Evolutionary conservation across 164 flowering plant species (phyloP).

Genomic region (Umbilicus rupestris): DNA sequence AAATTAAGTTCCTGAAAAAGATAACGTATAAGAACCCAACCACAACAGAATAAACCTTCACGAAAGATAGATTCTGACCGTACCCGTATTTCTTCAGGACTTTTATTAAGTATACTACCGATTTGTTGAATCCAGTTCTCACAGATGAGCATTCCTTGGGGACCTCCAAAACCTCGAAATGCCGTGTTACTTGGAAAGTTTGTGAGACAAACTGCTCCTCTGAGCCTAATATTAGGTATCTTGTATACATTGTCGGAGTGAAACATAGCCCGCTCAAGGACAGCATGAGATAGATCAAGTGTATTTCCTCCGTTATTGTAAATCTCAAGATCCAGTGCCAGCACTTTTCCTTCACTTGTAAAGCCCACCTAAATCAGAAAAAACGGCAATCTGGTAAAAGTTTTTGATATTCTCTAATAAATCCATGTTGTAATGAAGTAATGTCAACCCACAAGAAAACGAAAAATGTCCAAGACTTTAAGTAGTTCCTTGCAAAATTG

Average conservation of each 20-base stretch:
- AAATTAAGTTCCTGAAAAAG: slow-evolving; percentile 74
- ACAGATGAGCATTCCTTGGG: slow-evolving; percentile 91
- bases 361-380: slow-evolving; percentile 68
- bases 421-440: slow-evolving; percentile 42
- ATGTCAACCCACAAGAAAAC: not conserved
- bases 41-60: not conserved
- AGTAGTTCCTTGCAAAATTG: not conserved
- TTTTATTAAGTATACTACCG: slow-evolving; percentile 62
- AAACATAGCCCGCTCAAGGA: slow-evolving; percentile 94
- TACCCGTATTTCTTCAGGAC: slow-evolving; percentile 84
- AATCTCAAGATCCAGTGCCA: slow-evolving; percentile 82
- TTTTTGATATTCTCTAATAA: slow-evolving; percentile 76
- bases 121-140: slow-evolving; percentile 95
- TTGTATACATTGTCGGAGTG: slow-evolving; percentile 94
- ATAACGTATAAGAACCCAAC: not conserved
- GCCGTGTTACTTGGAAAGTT: slow-evolving; percentile 93
- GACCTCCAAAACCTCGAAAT: slow-evolving; percentile 97
- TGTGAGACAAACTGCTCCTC: slow-evolving; percentile 82
- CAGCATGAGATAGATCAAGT: slow-evolving; percentile 63
- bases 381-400: slow-evolving; percentile 21
- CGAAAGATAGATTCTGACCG: slow-evolving; percentile 4
- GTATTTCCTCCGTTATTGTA: slow-evolving; percentile 95
- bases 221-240: slow-evolving; percentile 67
- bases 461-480: not conserved
- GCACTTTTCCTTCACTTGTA: slow-evolving; percentile 72